phyloP scores from a whole-genome alignment of 345 rosid genomes.

The Camelina sativa region DNA sequence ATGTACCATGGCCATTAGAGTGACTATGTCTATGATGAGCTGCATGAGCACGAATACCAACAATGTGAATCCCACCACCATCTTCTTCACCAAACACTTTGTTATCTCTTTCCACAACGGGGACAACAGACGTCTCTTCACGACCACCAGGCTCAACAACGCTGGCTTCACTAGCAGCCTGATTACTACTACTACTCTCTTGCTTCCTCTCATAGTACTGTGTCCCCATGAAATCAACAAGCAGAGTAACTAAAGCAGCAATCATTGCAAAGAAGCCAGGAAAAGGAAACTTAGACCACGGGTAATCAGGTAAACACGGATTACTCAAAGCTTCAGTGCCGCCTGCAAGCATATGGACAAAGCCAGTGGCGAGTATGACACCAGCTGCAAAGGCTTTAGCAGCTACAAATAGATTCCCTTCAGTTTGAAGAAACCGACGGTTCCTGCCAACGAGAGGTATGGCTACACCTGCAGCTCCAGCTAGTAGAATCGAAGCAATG shows the following conservation, averaged over 20 bases:
- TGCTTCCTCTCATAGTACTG: conserved; percentile 94
- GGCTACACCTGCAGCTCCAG: conserved; percentile 73
- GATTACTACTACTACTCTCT: conserved; percentile 34
- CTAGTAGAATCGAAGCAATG: conserved; percentile 71
- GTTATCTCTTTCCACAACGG: conserved; percentile 41
- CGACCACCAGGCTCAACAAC: conserved; percentile 50
- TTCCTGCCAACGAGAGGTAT: conserved; percentile 78
- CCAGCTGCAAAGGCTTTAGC: conserved; percentile 96
- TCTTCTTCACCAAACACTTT: conserved; percentile 90
- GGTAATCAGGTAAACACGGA: conserved; percentile 71
- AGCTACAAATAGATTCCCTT: conserved; percentile 79
- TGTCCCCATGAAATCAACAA: conserved; percentile 90
- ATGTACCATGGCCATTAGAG: conserved; percentile 61
- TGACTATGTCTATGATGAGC: conserved; percentile 89
- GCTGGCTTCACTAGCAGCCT: conserved; percentile 39
- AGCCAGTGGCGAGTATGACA: conserved; percentile 92
- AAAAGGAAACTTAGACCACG: conserved; percentile 90
- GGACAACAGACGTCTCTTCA: conserved; percentile 50
- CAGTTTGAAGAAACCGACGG: conserved; percentile 68
- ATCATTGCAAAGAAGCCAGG: conserved; percentile 89
- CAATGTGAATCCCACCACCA: conserved; percentile 86
- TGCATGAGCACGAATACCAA: conserved; percentile 92
- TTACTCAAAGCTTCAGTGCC: conserved; percentile 63
- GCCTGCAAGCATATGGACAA: conserved; percentile 85
- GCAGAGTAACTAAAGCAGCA: conserved; percentile 72